These are phyloP conservation scores for Euphorbia schlechtendalii DNA, from an alignment of 441 rosid species.

Conservation along the genomic window DNA sequence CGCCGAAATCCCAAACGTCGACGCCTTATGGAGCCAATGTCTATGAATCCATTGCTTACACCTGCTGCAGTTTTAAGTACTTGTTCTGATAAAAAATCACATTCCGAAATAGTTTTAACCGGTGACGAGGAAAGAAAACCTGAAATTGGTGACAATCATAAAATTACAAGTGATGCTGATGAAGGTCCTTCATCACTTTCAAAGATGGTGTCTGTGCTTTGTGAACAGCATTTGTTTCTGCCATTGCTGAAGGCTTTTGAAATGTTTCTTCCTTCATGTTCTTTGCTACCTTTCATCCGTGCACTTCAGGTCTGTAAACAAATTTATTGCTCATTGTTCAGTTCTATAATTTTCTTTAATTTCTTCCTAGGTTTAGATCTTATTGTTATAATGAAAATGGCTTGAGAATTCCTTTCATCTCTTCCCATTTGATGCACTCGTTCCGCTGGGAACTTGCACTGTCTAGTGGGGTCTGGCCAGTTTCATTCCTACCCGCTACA, in stretches of 20 bases:
- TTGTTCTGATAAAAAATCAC: constrained; percentile 26
- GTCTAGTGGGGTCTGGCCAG: too few relatives aligned
- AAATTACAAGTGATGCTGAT: constrained; percentile 41
- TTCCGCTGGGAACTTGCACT: not conserved
- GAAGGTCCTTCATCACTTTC: constrained; percentile 69
- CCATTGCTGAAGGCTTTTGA: constrained; percentile 98
- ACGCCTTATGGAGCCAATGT: constrained; percentile 58
- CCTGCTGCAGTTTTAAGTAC: constrained; percentile 32
- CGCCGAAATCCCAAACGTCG: constrained; percentile 85
- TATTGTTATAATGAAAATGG: not conserved
- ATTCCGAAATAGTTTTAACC: constrained; percentile 30
- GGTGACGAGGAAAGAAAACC: constrained; percentile 39
- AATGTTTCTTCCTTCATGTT: constrained; percentile 96
- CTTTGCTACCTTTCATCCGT: constrained; percentile 86
- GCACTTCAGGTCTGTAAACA: constrained; percentile 86
- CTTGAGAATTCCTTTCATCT: constrained; percentile 10
- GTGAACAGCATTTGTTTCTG: constrained; percentile 87
- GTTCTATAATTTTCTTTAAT: constrained; percentile 7
- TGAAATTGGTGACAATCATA: constrained; percentile 35
- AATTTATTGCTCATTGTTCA: constrained; percentile 14
- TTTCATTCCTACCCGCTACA: constrained; percentile 2
- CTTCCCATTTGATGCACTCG: constrained; percentile 12
- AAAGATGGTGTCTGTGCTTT: constrained; percentile 94
- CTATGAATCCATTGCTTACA: constrained; percentile 37
- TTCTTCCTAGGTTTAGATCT: constrained; percentile 3